A percentile compares a stretch with the other conserved stretches of the same genome.
Evolutionary conservation across 345 rosid species (phyloP).

Genomic region (Eucalyptus dawsonii): DNA sequence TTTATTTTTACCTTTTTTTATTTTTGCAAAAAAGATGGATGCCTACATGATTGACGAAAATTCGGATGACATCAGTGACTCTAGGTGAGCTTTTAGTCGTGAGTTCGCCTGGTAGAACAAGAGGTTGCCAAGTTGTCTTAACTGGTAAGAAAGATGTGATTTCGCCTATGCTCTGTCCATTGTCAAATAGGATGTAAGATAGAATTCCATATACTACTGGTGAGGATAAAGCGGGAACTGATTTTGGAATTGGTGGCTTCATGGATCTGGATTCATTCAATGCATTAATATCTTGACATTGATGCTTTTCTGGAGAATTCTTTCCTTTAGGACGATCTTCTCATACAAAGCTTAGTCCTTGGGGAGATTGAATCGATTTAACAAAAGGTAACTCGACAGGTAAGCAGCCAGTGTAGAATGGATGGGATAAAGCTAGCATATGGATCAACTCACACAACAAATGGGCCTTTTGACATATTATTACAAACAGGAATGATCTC

Average conservation of each 20-base stretch:
- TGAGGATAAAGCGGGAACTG: too few relatives aligned
- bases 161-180: constrained; percentile 31
- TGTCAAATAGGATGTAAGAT: neutral
- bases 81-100: too few relatives aligned
- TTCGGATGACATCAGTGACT: too few relatives aligned
- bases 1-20: too few relatives aligned
- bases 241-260: too few relatives aligned
- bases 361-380: constrained; percentile 47
- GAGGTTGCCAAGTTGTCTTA: neutral
- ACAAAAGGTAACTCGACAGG: neutral
- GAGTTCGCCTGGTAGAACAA: too few relatives aligned
- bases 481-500: constrained; percentile 1
- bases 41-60: too few relatives aligned
- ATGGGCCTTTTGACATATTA: constrained; percentile 74
- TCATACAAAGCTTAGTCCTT: constrained; percentile 31
- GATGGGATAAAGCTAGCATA: constrained; percentile 30
- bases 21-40: too few relatives aligned
- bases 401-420: constrained; percentile 15
- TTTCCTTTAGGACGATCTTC: constrained; percentile 37
- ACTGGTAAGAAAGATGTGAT: constrained; percentile 15
- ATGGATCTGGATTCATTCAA: too few relatives aligned
- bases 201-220: too few relatives aligned
- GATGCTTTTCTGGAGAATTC: neutral
- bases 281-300: too few relatives aligned
- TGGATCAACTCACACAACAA: constrained; percentile 64